Conservation (phyloP, 2,329 filamentous ascomycete genomes). For the Myriosclerotinia scirpicola region DNA sequence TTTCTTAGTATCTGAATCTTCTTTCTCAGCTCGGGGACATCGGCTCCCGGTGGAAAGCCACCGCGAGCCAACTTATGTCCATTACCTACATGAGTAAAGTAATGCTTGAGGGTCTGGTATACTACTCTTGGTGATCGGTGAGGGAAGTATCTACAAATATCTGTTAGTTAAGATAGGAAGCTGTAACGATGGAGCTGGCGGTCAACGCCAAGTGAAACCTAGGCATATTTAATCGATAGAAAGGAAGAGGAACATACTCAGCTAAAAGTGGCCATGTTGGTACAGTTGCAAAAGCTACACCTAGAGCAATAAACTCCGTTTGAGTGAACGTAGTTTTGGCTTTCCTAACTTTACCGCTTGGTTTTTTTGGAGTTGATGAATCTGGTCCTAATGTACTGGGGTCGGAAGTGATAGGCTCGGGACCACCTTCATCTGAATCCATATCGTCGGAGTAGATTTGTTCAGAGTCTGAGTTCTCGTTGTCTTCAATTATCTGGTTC, state of each 20-base stretch:
- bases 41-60: not conserved
- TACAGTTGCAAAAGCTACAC: not conserved
- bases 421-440: not conserved
- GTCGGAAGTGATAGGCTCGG: not conserved
- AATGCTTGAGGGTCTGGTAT: not conserved
- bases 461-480: not conserved
- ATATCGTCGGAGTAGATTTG: not conserved
- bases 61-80: not conserved
- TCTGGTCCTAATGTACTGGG: not conserved
- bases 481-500: not conserved
- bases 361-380: not conserved
- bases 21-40: not conserved
- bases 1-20: not conserved
- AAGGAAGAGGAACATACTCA: not conserved
- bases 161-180: not conserved
- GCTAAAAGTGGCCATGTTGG: not conserved
- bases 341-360: not conserved
- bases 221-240: not conserved
- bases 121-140: not conserved
- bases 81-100: not conserved
- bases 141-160: not conserved
- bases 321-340: not conserved
- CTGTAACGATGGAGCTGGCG: not conserved
- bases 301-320: not conserved
- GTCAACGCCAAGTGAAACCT: not conserved